phyloP scores from a whole-genome alignment of 2,329 filamentous ascomycete species.

The Penicillium janthinellum region DNA sequence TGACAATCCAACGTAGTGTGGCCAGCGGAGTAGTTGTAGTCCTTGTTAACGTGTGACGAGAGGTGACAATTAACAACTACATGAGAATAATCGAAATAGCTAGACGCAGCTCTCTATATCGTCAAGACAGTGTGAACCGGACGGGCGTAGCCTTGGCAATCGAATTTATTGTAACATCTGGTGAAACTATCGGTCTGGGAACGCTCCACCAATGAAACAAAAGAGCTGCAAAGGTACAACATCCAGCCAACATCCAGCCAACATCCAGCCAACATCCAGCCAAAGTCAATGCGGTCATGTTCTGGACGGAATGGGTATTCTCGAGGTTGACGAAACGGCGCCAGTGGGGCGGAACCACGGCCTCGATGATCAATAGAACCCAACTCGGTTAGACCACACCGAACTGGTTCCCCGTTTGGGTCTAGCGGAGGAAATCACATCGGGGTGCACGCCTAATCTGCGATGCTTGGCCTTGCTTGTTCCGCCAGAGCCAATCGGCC shows the following conservation, averaged over 20 bases:
- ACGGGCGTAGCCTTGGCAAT: no score
- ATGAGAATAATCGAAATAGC: no score
- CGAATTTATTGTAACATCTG: no score
- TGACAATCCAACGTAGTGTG: no score
- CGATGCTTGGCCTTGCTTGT: background rate
- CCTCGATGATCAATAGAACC: background rate
- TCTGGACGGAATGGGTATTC: background rate
- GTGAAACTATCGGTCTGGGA: no score
- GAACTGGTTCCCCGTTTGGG: background rate
- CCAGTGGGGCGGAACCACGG: background rate
- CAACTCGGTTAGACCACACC: background rate
- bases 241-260: no score
- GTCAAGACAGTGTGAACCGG: no score
- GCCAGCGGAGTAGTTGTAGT: background rate
- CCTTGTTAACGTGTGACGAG: background rate
- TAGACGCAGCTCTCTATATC: no score
- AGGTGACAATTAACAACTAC: background rate
- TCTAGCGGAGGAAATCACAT: background rate
- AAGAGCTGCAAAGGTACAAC: no score
- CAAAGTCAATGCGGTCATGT: no score
- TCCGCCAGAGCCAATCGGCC: background rate
- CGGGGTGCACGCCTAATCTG: background rate
- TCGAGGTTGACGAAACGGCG: background rate
- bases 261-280: no score
- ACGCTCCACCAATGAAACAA: no score